phyloP scores from a whole-genome alignment of 2,329 filamentous ascomycete genomes.

The Cryphonectria japonica region DNA sequence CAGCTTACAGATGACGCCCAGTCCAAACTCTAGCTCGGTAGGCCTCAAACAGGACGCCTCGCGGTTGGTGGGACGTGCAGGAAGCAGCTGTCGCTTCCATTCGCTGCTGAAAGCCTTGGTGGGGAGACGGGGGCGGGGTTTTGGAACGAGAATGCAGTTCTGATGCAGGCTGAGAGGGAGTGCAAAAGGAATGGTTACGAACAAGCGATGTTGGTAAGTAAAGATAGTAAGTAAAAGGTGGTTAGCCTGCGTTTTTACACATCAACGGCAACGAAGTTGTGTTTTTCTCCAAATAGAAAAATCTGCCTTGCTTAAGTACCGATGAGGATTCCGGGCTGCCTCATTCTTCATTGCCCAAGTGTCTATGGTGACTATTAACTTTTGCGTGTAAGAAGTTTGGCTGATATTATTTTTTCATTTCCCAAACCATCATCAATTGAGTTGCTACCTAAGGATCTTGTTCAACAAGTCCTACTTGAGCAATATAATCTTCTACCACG shows the following conservation, averaged over 20 bases:
- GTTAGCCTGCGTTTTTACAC: neutral
- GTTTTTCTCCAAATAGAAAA: no score
- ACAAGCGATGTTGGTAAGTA: neutral
- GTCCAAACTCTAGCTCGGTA: constrained; percentile 4
- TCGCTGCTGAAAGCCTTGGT: neutral
- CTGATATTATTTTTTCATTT: neutral
- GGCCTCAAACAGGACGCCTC: constrained; percentile 3
- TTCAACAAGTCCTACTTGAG: neutral
- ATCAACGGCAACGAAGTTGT: neutral
- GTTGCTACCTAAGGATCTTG: neutral
- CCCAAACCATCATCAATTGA: neutral
- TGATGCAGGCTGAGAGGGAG: neutral
- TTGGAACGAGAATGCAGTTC: neutral
- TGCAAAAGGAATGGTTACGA: neutral
- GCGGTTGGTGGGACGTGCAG: constrained; percentile 13
- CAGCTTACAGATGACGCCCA: neutral
- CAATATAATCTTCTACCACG: neutral
- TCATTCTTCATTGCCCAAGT: neutral
- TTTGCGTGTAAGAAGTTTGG: neutral
- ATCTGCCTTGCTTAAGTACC: no score
- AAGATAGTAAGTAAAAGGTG: neutral
- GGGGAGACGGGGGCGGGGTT: neutral
- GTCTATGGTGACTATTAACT: neutral
- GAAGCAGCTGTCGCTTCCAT: neutral
- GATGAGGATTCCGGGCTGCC: neutral